phyloP scores from a whole-genome alignment of 164 flowering plant species.

The Euptelea pleiosperma region DNA sequence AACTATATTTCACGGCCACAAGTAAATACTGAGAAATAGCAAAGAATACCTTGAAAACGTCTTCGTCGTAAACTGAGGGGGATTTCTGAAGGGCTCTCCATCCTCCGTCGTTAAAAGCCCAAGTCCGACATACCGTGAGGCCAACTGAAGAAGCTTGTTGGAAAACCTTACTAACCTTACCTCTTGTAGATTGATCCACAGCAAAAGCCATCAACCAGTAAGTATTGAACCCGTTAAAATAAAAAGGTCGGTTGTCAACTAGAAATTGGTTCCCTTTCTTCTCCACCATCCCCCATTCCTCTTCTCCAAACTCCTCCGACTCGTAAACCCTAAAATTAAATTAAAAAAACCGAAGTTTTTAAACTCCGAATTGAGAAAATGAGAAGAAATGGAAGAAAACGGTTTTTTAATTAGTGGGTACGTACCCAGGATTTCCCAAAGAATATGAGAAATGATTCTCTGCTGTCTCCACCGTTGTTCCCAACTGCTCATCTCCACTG shows the following conservation, averaged over 20 bases:
- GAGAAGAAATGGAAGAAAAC: too few relatives aligned
- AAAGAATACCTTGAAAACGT: slow-evolving; percentile 70
- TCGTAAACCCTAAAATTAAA: slow-evolving; percentile 26
- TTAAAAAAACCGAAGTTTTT: neutral
- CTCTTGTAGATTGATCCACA: slow-evolving; percentile 71
- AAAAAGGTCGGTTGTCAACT: slow-evolving; percentile 60
- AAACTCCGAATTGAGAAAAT: too few relatives aligned
- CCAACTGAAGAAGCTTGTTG: slow-evolving; percentile 81
- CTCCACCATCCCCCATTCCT: slow-evolving; percentile 72
- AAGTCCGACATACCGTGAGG: slow-evolving; percentile 84
- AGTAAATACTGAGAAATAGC: neutral
- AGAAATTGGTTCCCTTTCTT: slow-evolving; percentile 77
- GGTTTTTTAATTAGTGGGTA: too few relatives aligned
- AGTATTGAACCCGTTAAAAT: slow-evolving; percentile 87
- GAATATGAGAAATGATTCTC: slow-evolving; percentile 17
- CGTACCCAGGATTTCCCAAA: slow-evolving; percentile 24
- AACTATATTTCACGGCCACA: too few relatives aligned
- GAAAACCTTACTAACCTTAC: slow-evolving; percentile 75
- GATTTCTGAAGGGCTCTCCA: slow-evolving; percentile 95
- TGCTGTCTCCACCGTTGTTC: slow-evolving; percentile 13
- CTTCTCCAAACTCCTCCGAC: slow-evolving; percentile 40
- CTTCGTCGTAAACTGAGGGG: slow-evolving; percentile 83
- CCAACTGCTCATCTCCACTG: slow-evolving; percentile 14
- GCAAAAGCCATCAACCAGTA: slow-evolving; percentile 96
- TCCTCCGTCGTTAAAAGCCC: slow-evolving; percentile 97